phyloP scores from a whole-genome alignment of 306 rosid species.

The Cucurbita argyrosperma region DNA sequence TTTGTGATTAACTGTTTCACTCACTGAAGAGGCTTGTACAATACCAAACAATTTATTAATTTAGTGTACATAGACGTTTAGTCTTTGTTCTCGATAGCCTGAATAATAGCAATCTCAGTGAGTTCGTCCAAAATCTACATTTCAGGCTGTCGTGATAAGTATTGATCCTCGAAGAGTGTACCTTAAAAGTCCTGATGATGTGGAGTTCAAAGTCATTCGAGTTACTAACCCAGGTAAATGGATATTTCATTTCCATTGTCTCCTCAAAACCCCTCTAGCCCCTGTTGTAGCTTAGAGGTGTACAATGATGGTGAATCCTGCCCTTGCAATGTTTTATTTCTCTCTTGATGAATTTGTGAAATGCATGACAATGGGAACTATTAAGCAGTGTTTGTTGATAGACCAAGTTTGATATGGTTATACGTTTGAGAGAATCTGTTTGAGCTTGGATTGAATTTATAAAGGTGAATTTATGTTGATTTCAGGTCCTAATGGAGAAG shows the following conservation, averaged over 20 bases:
- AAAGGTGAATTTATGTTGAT: not conserved
- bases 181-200: constrained; percentile 53
- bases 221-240: constrained; percentile 51
- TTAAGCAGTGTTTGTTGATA: not conserved
- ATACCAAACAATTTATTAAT: not conserved
- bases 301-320: not conserved
- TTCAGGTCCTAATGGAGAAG: constrained; percentile 96
- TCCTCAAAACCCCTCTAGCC: not conserved
- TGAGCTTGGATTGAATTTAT: not conserved
- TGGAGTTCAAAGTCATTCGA: constrained; percentile 46
- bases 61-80: constrained; percentile 1
- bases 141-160: constrained; percentile 94
- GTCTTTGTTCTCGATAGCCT: not conserved
- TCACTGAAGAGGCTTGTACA: not conserved
- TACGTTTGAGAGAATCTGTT: not conserved
- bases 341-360: not conserved
- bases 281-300: not conserved
- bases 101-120: not conserved
- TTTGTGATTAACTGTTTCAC: not conserved
- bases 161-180: constrained; percentile 86
- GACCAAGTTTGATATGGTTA: not conserved
- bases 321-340: not conserved
- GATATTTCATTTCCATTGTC: not conserved
- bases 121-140: constrained; percentile 6
- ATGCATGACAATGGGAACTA: not conserved